These are phyloP conservation scores for Xylaria sp. DNA, from an alignment of 2,329 filamentous ascomycete genomes.

Conservation along the genomic window DNA sequence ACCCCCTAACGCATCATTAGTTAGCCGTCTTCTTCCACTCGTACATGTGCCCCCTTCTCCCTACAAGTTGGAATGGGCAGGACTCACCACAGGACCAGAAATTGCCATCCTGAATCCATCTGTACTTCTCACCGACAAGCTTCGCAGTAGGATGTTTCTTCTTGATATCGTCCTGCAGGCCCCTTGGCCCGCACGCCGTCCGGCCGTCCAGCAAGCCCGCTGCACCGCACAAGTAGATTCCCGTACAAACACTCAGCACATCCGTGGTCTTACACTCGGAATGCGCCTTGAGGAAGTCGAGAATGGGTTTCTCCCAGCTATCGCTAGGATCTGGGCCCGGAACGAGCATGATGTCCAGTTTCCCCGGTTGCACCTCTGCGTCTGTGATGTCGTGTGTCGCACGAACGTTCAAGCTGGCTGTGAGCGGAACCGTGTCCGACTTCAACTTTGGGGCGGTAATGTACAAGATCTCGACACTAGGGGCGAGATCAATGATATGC, in stretches of 20 bases:
- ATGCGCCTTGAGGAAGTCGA: slow-evolving; percentile 30
- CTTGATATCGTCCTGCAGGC: slow-evolving; percentile 24
- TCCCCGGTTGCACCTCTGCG: slow-evolving; percentile 27
- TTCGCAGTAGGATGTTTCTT: slow-evolving; percentile 25
- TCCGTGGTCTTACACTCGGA: slow-evolving; percentile 22
- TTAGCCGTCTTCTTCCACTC: not conserved
- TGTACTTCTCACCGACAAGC: slow-evolving; percentile 33
- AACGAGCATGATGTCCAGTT: slow-evolving; percentile 31
- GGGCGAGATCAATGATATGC: slow-evolving; percentile 26
- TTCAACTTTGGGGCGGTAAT: slow-evolving; percentile 22
- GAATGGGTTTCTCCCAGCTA: slow-evolving; percentile 18
- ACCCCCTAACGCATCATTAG: slow-evolving; percentile 23
- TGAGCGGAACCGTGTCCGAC: slow-evolving; percentile 15
- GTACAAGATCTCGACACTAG: slow-evolving; percentile 31
- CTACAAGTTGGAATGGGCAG: not conserved
- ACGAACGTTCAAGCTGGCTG: slow-evolving; percentile 20
- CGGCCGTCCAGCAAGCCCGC: slow-evolving; percentile 29
- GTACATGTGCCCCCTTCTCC: not conserved
- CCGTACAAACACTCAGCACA: slow-evolving; percentile 33
- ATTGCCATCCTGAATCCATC: slow-evolving; percentile 34
- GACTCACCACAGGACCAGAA: slow-evolving; percentile 33
- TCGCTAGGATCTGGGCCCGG: slow-evolving; percentile 26
- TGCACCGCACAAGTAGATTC: slow-evolving; percentile 31
- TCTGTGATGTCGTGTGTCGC: slow-evolving; percentile 31
- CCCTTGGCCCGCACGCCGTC: slow-evolving; percentile 27